Conservation (phyloP, 2,329 filamentous ascomycete genomes). For the Monosporascus sp. region DNA sequence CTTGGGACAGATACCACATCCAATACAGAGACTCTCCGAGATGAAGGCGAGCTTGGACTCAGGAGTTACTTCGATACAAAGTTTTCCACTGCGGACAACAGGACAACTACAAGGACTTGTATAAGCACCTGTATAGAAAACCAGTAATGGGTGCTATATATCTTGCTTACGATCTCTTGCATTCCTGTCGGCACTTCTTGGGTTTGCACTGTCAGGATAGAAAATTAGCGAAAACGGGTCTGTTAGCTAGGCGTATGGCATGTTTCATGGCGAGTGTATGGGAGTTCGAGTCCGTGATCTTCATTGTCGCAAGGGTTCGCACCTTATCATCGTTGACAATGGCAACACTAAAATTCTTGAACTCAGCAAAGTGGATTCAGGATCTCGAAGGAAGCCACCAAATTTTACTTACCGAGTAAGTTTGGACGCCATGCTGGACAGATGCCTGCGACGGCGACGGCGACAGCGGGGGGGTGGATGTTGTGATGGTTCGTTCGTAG, state of each 20-base stretch:
- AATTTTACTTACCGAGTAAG: slow-evolving; percentile 73
- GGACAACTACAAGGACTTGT: slow-evolving; percentile 36
- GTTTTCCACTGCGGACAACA: slow-evolving; percentile 93
- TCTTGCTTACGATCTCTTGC: slow-evolving; percentile 81
- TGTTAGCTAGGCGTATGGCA: slow-evolving; percentile 29
- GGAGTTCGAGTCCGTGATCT: neutral
- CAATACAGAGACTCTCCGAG: slow-evolving; percentile 91
- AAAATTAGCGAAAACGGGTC: slow-evolving; percentile 13
- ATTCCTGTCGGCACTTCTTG: slow-evolving; percentile 98
- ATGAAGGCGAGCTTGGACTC: slow-evolving; percentile 96
- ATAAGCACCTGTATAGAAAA: slow-evolving; percentile 9
- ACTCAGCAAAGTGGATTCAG: slow-evolving; percentile 2
- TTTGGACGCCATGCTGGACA: slow-evolving; percentile 71
- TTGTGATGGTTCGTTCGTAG: neutral
- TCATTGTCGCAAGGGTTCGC: slow-evolving; percentile 21
- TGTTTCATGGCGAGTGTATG: slow-evolving; percentile 24
- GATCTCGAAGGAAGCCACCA: slow-evolving; percentile 2
- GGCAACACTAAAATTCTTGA: slow-evolving; percentile 65
- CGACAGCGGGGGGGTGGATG: neutral
- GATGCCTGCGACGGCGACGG: slow-evolving; percentile 27
- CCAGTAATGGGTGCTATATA: neutral
- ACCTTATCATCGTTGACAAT: slow-evolving; percentile 99
- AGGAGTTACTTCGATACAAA: slow-evolving; percentile 88
- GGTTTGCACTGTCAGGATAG: slow-evolving; percentile 66
- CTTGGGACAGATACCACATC: slow-evolving; percentile 99